Percentiles rank a stretch among this genome's conserved stretches.
phyloP scores from a whole-genome alignment of 23 red algal genomes.

The Chondrus crispus region DNA sequence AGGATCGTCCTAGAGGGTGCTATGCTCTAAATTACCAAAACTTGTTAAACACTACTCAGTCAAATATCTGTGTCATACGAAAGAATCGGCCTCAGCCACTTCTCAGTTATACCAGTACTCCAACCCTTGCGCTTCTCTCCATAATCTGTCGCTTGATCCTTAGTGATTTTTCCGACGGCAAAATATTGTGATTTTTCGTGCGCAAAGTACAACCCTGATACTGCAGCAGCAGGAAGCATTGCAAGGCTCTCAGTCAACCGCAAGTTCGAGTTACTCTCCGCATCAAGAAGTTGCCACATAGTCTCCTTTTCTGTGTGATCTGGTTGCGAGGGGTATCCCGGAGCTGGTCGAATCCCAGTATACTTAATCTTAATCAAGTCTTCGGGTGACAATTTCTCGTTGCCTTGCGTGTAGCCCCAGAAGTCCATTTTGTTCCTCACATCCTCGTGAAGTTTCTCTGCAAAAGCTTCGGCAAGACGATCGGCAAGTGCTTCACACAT shows the following conservation, averaged over 20 bases:
- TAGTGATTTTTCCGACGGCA: conserved; percentile 73
- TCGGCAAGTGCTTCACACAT: conserved; percentile 85
- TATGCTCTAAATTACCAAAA: neutral
- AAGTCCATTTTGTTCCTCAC: conserved; percentile 39
- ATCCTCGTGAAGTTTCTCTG: conserved; percentile 79
- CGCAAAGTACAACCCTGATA: conserved; percentile 77
- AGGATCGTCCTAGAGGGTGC: no score
- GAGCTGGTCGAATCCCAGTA: conserved; percentile 72
- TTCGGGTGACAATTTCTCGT: conserved; percentile 57
- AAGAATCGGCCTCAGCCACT: conserved; percentile 74
- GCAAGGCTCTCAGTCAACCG: conserved; percentile 61
- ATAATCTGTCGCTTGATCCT: conserved; percentile 70
- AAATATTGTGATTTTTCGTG: conserved; percentile 77
- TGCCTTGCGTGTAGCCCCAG: conserved; percentile 70
- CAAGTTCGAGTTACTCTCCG: conserved; percentile 43
- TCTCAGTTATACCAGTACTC: conserved; percentile 48
- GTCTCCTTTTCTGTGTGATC: conserved; percentile 68
- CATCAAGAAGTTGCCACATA: conserved; percentile 65
- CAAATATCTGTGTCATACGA: conserved; percentile 78
- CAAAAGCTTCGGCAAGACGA: conserved; percentile 79
- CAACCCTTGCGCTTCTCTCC: conserved; percentile 50
- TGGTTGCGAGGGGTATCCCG: conserved; percentile 74
- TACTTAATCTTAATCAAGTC: conserved; percentile 89
- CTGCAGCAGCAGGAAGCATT: conserved; percentile 78
- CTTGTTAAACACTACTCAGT: no score